These are phyloP conservation scores for Volutella citrinella DNA, from an alignment of 2,329 filamentous ascomycete species.

Conservation along the genomic window DNA sequence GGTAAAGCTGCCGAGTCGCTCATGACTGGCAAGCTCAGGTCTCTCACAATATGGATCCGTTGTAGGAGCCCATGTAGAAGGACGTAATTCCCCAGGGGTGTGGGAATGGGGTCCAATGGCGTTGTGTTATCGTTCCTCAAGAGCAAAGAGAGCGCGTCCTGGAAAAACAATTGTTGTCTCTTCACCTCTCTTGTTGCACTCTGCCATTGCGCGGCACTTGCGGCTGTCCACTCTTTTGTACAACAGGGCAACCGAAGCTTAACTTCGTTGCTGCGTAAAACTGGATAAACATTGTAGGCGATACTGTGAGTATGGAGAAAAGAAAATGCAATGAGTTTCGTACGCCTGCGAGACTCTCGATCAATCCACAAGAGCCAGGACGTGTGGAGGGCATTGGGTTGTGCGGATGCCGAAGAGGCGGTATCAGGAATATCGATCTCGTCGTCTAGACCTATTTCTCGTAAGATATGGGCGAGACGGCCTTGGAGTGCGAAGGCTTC, in stretches of 20 bases:
- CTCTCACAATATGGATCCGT: constrained; percentile 36
- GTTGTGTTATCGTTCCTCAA: constrained; percentile 27
- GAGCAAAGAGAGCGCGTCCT: constrained; percentile 32
- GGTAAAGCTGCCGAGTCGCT: constrained; percentile 30
- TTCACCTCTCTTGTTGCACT: constrained; percentile 22
- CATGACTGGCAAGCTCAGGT: constrained; percentile 33
- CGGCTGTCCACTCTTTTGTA: constrained; percentile 36
- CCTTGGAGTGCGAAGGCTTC: constrained; percentile 34
- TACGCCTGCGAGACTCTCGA: constrained; percentile 30
- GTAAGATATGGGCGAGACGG: constrained; percentile 31
- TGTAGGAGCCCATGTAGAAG: constrained; percentile 36
- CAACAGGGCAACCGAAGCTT: constrained; percentile 32
- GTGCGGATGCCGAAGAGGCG: too few species aligned
- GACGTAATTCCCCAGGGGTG: constrained; percentile 36
- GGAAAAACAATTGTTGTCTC: constrained; percentile 34
- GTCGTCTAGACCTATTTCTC: constrained; percentile 32
- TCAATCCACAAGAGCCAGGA: constrained; percentile 30
- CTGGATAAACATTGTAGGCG: constrained; percentile 37
- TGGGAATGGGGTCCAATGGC: constrained; percentile 32
- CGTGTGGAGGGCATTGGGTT: not conserved
- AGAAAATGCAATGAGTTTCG: constrained; percentile 36
- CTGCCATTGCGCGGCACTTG: constrained; percentile 28
- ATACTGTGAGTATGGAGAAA: constrained; percentile 38
- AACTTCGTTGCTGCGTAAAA: constrained; percentile 34
- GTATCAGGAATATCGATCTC: too few species aligned